These are phyloP conservation scores for Ceratobasidium sp. DNA, from an alignment of 1,284 basidiomycete genomes.

Conservation along the genomic window DNA sequence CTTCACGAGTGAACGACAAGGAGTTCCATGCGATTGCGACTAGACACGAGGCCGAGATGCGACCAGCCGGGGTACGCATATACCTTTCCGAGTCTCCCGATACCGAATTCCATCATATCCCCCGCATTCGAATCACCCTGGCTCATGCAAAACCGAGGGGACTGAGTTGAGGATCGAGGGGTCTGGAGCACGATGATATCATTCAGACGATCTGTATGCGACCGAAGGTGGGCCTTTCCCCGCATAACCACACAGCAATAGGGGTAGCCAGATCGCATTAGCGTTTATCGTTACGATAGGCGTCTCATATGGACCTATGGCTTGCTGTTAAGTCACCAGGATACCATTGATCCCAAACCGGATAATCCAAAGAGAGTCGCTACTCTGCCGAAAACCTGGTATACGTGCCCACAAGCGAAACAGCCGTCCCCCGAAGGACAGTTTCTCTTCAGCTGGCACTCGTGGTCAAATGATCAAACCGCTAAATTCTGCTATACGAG, in stretches of 20 bases:
- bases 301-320: background rate
- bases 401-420: background rate
- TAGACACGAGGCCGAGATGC: background rate
- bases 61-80: background rate
- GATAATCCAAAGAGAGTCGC: too few relatives aligned
- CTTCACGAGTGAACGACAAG: background rate
- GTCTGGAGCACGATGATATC: constrained; percentile 20
- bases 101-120: constrained; percentile 8
- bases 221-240: background rate
- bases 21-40: background rate
- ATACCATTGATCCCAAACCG: too few relatives aligned
- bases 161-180: constrained; percentile 5
- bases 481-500: too few relatives aligned
- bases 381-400: background rate
- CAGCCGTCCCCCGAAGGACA: too few relatives aligned
- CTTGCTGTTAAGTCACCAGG: background rate
- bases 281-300: background rate
- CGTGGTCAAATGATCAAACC: too few relatives aligned
- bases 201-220: background rate
- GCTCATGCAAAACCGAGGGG: background rate
- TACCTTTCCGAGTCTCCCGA: background rate
- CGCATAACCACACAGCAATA: background rate
- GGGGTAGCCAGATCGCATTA: background rate
- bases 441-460: too few relatives aligned
- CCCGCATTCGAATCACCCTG: constrained; percentile 2